Conservation (phyloP, 768 basidiomycete species). For the Tricholoma saponaceum region DNA sequence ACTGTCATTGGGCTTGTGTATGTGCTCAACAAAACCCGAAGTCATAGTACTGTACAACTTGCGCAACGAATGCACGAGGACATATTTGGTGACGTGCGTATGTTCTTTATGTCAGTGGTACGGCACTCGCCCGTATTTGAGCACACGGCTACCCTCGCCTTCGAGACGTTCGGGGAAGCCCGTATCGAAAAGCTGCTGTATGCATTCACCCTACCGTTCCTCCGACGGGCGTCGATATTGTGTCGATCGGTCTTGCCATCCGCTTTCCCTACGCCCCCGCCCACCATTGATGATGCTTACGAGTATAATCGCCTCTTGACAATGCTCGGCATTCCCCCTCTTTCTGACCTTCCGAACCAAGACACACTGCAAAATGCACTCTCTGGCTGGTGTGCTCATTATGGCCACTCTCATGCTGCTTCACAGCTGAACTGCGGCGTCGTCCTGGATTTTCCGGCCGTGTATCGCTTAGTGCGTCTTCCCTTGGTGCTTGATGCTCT, state of each 20-base stretch:
- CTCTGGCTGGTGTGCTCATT: slow-evolving; percentile 88
- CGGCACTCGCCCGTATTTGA: slow-evolving; percentile 87
- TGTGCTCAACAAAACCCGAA: slow-evolving; percentile 69
- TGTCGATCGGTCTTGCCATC: slow-evolving; percentile 70
- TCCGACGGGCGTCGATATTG: slow-evolving; percentile 83
- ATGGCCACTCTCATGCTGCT: slow-evolving; percentile 74
- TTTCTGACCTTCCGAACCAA: slow-evolving; percentile 75
- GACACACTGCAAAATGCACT: slow-evolving; percentile 88
- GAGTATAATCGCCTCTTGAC: slow-evolving; percentile 80
- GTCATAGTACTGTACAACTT: slow-evolving; percentile 41
- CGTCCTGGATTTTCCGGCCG: slow-evolving; percentile 73
- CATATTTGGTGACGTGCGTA: slow-evolving; percentile 79
- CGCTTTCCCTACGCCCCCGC: slow-evolving; percentile 51
- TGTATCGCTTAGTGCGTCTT: slow-evolving; percentile 80
- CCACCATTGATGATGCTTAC: slow-evolving; percentile 29
- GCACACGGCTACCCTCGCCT: slow-evolving; percentile 74
- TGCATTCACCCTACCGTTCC: slow-evolving; percentile 86
- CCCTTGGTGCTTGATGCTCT: slow-evolving; percentile 82
- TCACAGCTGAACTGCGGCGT: slow-evolving; percentile 79
- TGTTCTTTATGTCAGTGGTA: slow-evolving; percentile 90
- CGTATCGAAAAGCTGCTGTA: slow-evolving; percentile 85
- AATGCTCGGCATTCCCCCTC: slow-evolving; percentile 73
- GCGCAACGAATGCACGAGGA: slow-evolving; percentile 53
- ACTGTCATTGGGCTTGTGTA: slow-evolving; percentile 85
- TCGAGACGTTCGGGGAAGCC: slow-evolving; percentile 78